Conservation (phyloP, 129 eudicot genomes). For the Artemisia annua region DNA sequence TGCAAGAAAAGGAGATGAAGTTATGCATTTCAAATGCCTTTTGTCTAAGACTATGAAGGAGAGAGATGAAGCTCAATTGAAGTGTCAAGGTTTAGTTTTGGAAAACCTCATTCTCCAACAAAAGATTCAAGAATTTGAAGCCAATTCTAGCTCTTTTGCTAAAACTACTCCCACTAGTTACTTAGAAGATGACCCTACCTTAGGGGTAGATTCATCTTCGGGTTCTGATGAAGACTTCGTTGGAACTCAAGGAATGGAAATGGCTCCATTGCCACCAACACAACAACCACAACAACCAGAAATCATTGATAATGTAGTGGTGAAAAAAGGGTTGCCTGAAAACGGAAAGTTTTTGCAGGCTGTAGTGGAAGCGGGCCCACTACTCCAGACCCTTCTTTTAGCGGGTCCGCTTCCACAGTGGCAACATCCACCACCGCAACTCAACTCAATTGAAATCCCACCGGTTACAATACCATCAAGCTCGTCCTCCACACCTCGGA, state of each 20-base stretch:
- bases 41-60: constrained; percentile 55
- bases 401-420: constrained; percentile 97
- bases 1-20: constrained; percentile 75
- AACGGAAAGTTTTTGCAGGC: constrained; percentile 85
- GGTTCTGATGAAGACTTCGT: constrained; percentile 46
- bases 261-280: constrained; percentile 17
- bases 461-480: constrained; percentile 66
- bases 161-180: constrained; percentile 32
- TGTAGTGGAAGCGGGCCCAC: constrained; percentile 90
- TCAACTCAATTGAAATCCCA: constrained; percentile 80
- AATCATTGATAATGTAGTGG: constrained; percentile 30
- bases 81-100: constrained; percentile 51
- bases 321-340: constrained; percentile 62
- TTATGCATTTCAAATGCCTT: constrained; percentile 57
- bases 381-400: constrained; percentile 77
- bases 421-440: constrained; percentile 95
- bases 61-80: constrained; percentile 65
- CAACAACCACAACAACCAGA: constrained; percentile 29
- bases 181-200: constrained; percentile 44
- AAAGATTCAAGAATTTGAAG: constrained; percentile 43
- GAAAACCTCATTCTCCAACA: constrained; percentile 63
- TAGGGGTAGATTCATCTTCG: constrained; percentile 47
- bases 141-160: constrained; percentile 25
- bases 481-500: constrained; percentile 30
- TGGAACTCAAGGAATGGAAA: constrained; percentile 37